phyloP scores from a whole-genome alignment of 164 flowering plant species.

The Aristolochia contorta region DNA sequence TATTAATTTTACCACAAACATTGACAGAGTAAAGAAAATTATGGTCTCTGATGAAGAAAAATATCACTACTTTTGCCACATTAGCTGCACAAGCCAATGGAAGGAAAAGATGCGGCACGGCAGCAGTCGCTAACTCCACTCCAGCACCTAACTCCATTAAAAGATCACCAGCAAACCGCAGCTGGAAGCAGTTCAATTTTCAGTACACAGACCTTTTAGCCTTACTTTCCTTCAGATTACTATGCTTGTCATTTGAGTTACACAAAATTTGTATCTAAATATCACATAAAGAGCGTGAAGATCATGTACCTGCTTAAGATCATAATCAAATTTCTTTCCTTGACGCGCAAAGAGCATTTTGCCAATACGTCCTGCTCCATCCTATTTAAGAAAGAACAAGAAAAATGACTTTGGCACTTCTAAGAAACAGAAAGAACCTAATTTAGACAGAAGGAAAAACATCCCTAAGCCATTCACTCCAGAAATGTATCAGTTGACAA shows the following conservation, averaged over 20 bases:
- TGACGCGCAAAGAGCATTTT: constrained; percentile 94
- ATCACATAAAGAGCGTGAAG: neutral
- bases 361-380: constrained; percentile 99
- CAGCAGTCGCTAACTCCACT: constrained; percentile 91
- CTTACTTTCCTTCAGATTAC: too few relatives aligned
- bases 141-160: constrained; percentile 98
- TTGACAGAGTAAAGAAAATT: too few relatives aligned
- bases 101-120: constrained; percentile 87
- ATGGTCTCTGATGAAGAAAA: neutral
- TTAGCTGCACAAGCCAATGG: constrained; percentile 99
- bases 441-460: neutral
- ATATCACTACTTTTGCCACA: constrained; percentile 66
- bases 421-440: neutral
- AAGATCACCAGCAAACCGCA: constrained; percentile 93
- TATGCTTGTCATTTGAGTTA: too few relatives aligned
- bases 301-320: constrained; percentile 74
- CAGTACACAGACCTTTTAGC: too few relatives aligned
- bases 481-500: neutral
- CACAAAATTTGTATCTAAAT: neutral
- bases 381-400: constrained; percentile 27
- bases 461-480: neutral
- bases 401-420: neutral
- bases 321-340: constrained; percentile 97
- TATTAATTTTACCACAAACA: neutral
- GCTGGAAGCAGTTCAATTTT: constrained; percentile 25